These are phyloP conservation scores for Boletus holoroseus DNA, from an alignment of 1,284 basidiomycete genomes.

Conservation along the genomic window DNA sequence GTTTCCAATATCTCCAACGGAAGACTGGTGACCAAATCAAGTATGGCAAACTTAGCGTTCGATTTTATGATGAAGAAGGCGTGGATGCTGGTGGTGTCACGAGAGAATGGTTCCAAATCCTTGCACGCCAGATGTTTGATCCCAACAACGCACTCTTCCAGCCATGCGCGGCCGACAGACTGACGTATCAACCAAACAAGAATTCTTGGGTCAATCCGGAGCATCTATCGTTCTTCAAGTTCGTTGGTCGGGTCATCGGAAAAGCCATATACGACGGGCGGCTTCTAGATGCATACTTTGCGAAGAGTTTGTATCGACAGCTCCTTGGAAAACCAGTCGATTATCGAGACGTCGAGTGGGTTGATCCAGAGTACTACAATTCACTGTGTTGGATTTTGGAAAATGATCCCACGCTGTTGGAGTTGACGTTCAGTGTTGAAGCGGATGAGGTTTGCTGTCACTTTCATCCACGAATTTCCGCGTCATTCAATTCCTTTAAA, in stretches of 20 bases:
- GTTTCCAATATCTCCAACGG: constrained; percentile 86
- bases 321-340: constrained; percentile 88
- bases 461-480: not conserved
- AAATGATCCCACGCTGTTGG: constrained; percentile 81
- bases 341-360: constrained; percentile 91
- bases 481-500: constrained; percentile 5
- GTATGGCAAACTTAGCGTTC: constrained; percentile 93
- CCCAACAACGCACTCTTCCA: constrained; percentile 99
- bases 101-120: constrained; percentile 97
- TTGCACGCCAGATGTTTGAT: constrained; percentile 98
- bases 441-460: constrained; percentile 76
- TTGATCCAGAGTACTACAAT: constrained; percentile 96
- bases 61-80: constrained; percentile 97
- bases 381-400: constrained; percentile 88
- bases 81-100: constrained; percentile 98
- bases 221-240: constrained; percentile 97
- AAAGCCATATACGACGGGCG: constrained; percentile 95
- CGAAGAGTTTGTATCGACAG: constrained; percentile 90
- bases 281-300: constrained; percentile 96
- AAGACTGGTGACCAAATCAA: constrained; percentile 96
- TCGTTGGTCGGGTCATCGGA: constrained; percentile 96
- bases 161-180: constrained; percentile 89
- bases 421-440: constrained; percentile 87
- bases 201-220: constrained; percentile 92
- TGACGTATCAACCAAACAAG: constrained; percentile 96